Evolutionary conservation across 257 asterid genomes (phyloP).

Genomic region (Nicotiana sylvestris): DNA sequence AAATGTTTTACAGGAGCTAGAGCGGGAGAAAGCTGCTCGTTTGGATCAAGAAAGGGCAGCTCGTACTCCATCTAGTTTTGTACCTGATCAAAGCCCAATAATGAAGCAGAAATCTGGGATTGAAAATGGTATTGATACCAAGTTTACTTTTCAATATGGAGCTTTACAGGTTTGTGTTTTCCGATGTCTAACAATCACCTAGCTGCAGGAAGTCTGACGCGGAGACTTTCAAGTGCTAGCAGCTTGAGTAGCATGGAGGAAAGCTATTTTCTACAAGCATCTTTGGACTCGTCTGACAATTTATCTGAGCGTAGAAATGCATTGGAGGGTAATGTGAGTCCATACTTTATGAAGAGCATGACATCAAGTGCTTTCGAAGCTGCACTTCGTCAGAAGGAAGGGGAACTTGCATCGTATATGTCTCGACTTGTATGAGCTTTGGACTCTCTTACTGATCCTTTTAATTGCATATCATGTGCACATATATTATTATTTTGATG

Average conservation of each 20-base stretch:
- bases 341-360: conserved; percentile 78
- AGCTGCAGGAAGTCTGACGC: conserved; percentile 68
- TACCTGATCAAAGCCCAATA: conserved; percentile 57
- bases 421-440: conserved; percentile 75
- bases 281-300: conserved; percentile 77
- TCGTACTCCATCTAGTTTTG: conserved; percentile 44
- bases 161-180: neutral
- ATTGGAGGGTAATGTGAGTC: conserved; percentile 62
- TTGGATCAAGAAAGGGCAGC: conserved; percentile 80
- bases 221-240: conserved; percentile 79
- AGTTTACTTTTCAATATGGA: neutral
- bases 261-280: conserved; percentile 83
- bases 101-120: conserved; percentile 57
- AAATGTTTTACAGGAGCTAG: conserved; percentile 54
- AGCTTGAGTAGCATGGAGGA: conserved; percentile 97
- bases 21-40: conserved; percentile 84
- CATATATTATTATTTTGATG: neutral
- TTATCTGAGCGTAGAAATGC: conserved; percentile 58
- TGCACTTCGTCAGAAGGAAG: conserved; percentile 96
- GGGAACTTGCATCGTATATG: conserved; percentile 95
- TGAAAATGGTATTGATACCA: conserved; percentile 61
- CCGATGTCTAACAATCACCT: conserved; percentile 20
- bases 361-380: conserved; percentile 84
- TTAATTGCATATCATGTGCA: neutral
- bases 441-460: conserved; percentile 14